Evolutionary conservation across 1,284 basidiomycete species (phyloP).

Genomic region (Calocybe gambosa): DNA sequence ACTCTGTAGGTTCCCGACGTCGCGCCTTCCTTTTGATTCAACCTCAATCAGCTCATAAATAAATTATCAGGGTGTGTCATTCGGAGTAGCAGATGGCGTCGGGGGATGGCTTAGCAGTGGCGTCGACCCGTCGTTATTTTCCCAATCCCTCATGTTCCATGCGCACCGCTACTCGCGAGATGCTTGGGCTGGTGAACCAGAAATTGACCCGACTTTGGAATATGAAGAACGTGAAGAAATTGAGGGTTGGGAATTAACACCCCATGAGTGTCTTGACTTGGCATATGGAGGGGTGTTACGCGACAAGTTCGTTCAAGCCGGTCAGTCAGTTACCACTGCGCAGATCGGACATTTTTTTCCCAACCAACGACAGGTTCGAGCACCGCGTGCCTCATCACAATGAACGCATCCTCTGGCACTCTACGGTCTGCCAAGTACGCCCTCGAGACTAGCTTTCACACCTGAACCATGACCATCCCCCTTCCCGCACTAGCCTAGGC

Average conservation of each 20-base stretch:
- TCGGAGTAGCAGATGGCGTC: constrained; percentile 57
- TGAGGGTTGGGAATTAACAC: constrained; percentile 67
- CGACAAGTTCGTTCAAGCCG: constrained; percentile 68
- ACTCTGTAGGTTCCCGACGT: constrained; percentile 57
- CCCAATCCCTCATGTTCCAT: constrained; percentile 60
- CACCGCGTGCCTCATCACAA: constrained; percentile 75
- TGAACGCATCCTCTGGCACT: constrained; percentile 72
- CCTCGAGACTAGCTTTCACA: constrained; percentile 1
- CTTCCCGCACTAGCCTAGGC: constrained; percentile 53
- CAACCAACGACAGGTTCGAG: constrained; percentile 61
- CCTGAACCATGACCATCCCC: constrained; percentile 7
- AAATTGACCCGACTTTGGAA: constrained; percentile 80
- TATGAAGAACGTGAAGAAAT: constrained; percentile 64
- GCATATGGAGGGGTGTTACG: constrained; percentile 69
- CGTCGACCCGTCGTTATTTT: constrained; percentile 74
- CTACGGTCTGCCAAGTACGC: constrained; percentile 77
- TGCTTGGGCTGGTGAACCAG: constrained; percentile 73
- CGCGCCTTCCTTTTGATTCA: constrained; percentile 9
- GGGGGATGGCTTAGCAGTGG: constrained; percentile 64
- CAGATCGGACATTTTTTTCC: background rate
- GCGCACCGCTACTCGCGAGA: constrained; percentile 54
- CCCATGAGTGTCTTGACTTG: constrained; percentile 63
- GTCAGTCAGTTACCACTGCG: constrained; percentile 37
- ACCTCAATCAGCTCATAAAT: constrained; percentile 16
- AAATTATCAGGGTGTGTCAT: constrained; percentile 62